Evolutionary conservation across 176 grass and related monocot species (phyloP), one percentile per base, ranked within the genome.

Genomic region (Areca catechu): DNA sequence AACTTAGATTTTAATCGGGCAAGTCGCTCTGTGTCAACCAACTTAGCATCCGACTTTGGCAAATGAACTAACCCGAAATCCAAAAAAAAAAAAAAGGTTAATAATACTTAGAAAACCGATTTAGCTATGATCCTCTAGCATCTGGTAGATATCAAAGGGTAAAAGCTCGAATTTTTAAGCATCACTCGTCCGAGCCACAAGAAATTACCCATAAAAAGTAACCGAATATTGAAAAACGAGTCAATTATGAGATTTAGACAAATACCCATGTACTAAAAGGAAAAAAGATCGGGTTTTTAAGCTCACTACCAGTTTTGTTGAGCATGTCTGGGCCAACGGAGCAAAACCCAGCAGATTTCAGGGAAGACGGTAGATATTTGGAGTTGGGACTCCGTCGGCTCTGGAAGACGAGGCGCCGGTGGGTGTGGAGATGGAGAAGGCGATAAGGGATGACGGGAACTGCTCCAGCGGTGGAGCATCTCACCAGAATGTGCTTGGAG

Each of bases 1-100:
- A 88, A 37, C 63, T 60, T 88, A 15, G 63, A 19, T 60, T 65
- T 68, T 56, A 97, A 56, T 66, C 53, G 5, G 24, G 52, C 16
- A 4, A 77, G 37, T 2, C 80, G 72, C 51, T 69, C 27, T 30
- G 68, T 27, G 27, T 22, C 22, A 57, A 20, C 71, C 61, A 20
- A 15, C 69, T 19, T 5, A 17, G 37, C 50, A n/a, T 55, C 29
- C 22, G 51, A 24, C 53, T 27, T 56, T 54, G 14, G 48, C 63
- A 20, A 28, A 53, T 50, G 19, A 71, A 71, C 54, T 48, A n/a
- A n/a, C 53, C 53, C 22, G 69, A 22, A 54, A 56, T 60, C 24
- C 4, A 24, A 27, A 24, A 53, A 61, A 60, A 43, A 72, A 71
- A 4, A 29, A 50, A 48, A 61, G 16, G 6, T 53, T 20, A 64